Evolutionary conservation across 1,139 yeast genomes (phyloP), one percentile per base, ranked within the genome.

Genomic region (Protomyces arabidopsidicola): DNA sequence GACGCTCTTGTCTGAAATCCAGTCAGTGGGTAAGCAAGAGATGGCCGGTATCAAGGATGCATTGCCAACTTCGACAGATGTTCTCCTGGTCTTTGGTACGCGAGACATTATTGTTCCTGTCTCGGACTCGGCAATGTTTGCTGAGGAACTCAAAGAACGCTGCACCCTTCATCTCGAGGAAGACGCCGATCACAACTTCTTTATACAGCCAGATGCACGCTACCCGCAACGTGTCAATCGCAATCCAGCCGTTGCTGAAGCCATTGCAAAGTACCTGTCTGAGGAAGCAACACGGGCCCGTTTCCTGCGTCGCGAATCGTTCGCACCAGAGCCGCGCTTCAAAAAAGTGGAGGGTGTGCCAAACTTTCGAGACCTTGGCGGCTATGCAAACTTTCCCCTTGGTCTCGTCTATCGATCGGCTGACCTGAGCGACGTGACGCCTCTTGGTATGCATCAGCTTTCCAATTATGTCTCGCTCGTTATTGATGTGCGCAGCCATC

Each of bases 331-430:
- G 24, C 72, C 76, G 20, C 73, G 82, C 2, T 86, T 88, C 87
- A 83, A 83, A 68, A 34, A 34, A 3, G 79, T 87, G 52, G 89
- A 84, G 45, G 93, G 95, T 0, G 82, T 88, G 12, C 74, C 80
- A 61, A 89, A 90, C 71, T 86, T 88, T 70, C 79, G 97, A 68
- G 96, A 89, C 71, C 73, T 86, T 65, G 97, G 96, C 0, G 96
- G 96, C 2, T 89, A 48, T 18, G 12, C 3, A 14, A 36, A 39
- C 20, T 86, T 88, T 2, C 81, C 81, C 66, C 81, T 86, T 0
- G 83, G 84, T 8, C 65, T 80, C 3, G 72, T 86, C 24, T 90
- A 76, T 72, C 80, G 96, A 66, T 81, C 87, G 69, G 95, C 93
- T 0, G 81, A 82, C 66, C 78, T 86, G 45, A 78, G 82, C 1